These are phyloP conservation scores for Leptosphaerulina australis DNA, from an alignment of 2,329 filamentous ascomycete genomes.

Conservation along the genomic window DNA sequence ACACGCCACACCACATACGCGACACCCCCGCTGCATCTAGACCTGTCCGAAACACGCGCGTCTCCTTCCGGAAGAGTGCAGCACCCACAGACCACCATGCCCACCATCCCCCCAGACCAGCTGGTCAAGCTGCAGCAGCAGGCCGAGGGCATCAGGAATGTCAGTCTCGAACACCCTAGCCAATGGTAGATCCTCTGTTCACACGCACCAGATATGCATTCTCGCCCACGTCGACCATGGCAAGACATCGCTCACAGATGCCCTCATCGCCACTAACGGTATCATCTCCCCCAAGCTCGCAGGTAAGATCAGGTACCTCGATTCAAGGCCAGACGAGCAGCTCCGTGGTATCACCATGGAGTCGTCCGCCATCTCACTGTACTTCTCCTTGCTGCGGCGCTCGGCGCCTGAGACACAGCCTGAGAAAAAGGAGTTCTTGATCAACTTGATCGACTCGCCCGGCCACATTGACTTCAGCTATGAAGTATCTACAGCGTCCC, in stretches of 20 bases:
- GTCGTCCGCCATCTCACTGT: slow-evolving; percentile 94
- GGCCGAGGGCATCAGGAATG: slow-evolving; percentile 89
- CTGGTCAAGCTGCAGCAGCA: slow-evolving; percentile 87
- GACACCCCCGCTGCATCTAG: not conserved
- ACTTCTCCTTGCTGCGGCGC: slow-evolving; percentile 88
- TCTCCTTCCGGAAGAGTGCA: slow-evolving; percentile 1
- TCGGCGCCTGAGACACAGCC: slow-evolving; percentile 70
- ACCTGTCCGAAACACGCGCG: slow-evolving; percentile 5
- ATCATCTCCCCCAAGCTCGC: slow-evolving; percentile 98
- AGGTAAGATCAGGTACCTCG: slow-evolving; percentile 96
- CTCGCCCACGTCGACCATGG: slow-evolving; percentile 97
- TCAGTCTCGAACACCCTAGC: no score
- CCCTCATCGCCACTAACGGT: slow-evolving; percentile 95
- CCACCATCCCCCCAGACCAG: slow-evolving; percentile 88
- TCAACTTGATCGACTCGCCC: slow-evolving; percentile 97
- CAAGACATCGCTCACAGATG: slow-evolving; percentile 96
- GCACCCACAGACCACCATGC: slow-evolving; percentile 64
- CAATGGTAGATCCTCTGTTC: no score
- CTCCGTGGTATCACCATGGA: slow-evolving; percentile 99
- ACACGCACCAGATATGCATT: slow-evolving; percentile 73
- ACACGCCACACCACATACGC: no score
- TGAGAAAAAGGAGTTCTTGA: slow-evolving; percentile 84
- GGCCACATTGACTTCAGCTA: slow-evolving; percentile 99
- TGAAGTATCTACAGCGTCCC: slow-evolving; percentile 93
- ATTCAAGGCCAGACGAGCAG: slow-evolving; percentile 95